Evolutionary conservation across 78 protist genomes (phyloP).

Genomic region (Acrasis kona): DNA sequence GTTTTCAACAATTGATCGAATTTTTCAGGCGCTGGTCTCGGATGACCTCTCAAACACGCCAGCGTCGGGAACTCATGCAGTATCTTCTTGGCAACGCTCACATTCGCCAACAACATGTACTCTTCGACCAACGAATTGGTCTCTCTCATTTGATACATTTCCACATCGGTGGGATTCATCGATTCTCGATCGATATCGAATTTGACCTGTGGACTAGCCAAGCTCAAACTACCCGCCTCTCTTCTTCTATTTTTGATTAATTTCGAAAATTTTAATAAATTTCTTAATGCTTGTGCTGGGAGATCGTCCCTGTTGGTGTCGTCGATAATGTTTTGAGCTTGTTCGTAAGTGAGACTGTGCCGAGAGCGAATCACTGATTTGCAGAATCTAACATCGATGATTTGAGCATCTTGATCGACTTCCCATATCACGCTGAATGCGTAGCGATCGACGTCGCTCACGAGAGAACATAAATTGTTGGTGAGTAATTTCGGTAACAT

Average conservation of each 20-base stretch:
- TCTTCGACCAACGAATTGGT: slow-evolving; percentile 78
- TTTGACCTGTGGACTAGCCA: slow-evolving; percentile 79
- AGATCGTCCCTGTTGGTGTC: neutral
- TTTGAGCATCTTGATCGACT: neutral
- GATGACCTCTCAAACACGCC: slow-evolving; percentile 72
- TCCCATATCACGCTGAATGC: slow-evolving; percentile 43
- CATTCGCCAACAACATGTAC: slow-evolving; percentile 93
- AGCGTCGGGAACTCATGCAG: slow-evolving; percentile 31
- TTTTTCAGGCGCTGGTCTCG: slow-evolving; percentile 33
- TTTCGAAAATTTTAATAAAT: neutral
- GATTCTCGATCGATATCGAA: slow-evolving; percentile 62
- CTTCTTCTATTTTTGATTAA: slow-evolving; percentile 22
- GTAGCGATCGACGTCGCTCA: slow-evolving; percentile 35
- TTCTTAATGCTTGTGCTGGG: neutral
- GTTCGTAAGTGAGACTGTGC: slow-evolving; percentile 8
- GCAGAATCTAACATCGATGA: neutral
- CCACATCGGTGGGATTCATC: slow-evolving; percentile 19
- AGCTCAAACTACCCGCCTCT: slow-evolving; percentile 68
- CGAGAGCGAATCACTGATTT: slow-evolving; percentile 10
- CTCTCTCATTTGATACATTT: slow-evolving; percentile 9
- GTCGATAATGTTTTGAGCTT: slow-evolving; percentile 20
- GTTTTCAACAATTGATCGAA: slow-evolving; percentile 15
- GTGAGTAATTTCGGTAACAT: slow-evolving; percentile 37
- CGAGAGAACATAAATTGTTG: slow-evolving; percentile 57
- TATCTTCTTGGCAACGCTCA: slow-evolving; percentile 69